Percentiles rank a stretch among this genome's conserved stretches.
Evolutionary conservation across 2,329 filamentous ascomycete genomes (phyloP).

Genomic region (Cladosporium phlei): DNA sequence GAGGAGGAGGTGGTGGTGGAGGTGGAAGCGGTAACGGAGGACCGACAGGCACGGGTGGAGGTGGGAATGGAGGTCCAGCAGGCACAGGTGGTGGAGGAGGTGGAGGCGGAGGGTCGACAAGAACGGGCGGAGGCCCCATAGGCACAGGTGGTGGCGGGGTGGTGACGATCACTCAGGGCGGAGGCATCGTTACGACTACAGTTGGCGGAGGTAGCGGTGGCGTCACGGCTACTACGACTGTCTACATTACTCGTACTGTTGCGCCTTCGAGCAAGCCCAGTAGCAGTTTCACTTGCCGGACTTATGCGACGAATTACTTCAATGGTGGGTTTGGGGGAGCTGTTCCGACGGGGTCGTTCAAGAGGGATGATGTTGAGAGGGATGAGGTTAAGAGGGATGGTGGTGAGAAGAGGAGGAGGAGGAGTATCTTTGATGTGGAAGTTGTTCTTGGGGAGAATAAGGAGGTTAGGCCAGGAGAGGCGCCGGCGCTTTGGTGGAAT

Average conservation of each 20-base stretch:
- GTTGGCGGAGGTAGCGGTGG: slow-evolving; percentile 5
- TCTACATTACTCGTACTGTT: slow-evolving; percentile 14
- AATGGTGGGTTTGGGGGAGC: slow-evolving; percentile 20
- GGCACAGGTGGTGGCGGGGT: slow-evolving; percentile 19
- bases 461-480: not conserved
- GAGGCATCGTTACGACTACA: no score
- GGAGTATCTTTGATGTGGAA: slow-evolving; percentile 22
- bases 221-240: slow-evolving; percentile 16
- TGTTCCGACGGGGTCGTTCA: slow-evolving; percentile 11
- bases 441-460: slow-evolving; percentile 9
- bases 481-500: slow-evolving; percentile 13
- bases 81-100: not conserved
- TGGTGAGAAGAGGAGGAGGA: slow-evolving; percentile 15
- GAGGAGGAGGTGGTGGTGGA: slow-evolving; percentile 3
- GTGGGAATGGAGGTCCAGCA: slow-evolving; percentile 13
- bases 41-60: slow-evolving; percentile 6
- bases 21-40: not conserved
- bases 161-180: slow-evolving; percentile 21
- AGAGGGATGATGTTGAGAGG: no score
- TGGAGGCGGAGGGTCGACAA: no score
- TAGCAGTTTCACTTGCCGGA: slow-evolving; percentile 25
- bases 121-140: slow-evolving; percentile 8
- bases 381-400: no score
- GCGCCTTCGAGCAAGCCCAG: slow-evolving; percentile 12
- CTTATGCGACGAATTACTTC: slow-evolving; percentile 27